A percentile compares a stretch with the other conserved stretches of the same genome.
Evolutionary conservation across 257 asterid genomes (phyloP).

Genomic region (Jaltomata sinuosa): DNA sequence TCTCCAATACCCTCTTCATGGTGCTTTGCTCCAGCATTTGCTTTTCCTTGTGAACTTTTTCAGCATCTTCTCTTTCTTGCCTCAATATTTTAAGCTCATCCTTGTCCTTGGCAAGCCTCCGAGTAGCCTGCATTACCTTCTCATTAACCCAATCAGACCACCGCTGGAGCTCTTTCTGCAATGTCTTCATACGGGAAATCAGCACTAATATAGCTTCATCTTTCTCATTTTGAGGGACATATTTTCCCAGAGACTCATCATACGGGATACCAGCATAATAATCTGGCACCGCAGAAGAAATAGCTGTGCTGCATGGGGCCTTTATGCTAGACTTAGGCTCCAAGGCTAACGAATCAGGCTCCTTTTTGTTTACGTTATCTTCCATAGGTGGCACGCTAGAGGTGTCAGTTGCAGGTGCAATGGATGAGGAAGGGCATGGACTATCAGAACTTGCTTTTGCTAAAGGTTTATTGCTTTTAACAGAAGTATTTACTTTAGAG

Average conservation of each 20-base stretch:
- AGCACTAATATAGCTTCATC: conserved; percentile 38
- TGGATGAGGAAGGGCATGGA: conserved; percentile 11
- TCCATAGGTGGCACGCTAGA: conserved; percentile 8
- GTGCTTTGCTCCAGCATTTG: conserved; percentile 51
- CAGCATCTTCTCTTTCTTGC: conserved; percentile 57
- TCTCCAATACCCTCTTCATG: conserved; percentile 48
- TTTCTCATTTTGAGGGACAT: conserved; percentile 38
- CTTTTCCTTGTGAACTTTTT: conserved; percentile 43
- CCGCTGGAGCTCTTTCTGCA: conserved; percentile 38
- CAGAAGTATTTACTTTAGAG: conserved; percentile 22
- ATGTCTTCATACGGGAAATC: conserved; percentile 24
- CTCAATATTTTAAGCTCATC: conserved; percentile 58
- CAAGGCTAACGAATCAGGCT: conserved; percentile 8
- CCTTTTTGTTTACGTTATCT: conserved; percentile 18
- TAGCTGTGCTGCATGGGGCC: neutral
- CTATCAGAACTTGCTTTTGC: conserved; percentile 17
- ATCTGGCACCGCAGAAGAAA: conserved; percentile 21
- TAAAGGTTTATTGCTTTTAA: conserved; percentile 12
- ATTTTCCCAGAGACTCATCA: conserved; percentile 37
- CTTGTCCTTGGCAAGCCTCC: conserved; percentile 51
- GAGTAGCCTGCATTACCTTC: conserved; percentile 70
- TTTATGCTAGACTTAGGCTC: conserved; percentile 13
- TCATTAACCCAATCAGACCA: conserved; percentile 71
- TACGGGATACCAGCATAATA: conserved; percentile 40
- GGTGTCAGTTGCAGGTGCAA: conserved; percentile 3